Evolutionary conservation across 2,329 filamentous ascomycete genomes (phyloP), one percentile per base, ranked within the genome.

Genomic region (Ophiobolus disseminans): DNA sequence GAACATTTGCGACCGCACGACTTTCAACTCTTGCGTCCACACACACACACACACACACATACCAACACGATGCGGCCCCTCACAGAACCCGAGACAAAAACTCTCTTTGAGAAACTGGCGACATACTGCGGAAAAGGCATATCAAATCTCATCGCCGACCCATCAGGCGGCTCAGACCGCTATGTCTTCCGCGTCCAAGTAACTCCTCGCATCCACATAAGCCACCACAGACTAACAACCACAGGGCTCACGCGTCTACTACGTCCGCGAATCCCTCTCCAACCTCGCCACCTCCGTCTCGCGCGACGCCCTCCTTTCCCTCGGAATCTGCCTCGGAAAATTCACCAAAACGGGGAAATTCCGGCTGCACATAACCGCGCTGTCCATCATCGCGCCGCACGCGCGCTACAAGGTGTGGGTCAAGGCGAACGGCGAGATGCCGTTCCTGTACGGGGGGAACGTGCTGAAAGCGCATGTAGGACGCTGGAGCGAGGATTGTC

Each of bases 271-370:
- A 56, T 91, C 89, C 1, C 83, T 97, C 50, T 92, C 93, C 53
- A 97, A 97, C 74, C 80, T 97, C 30, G 92, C 94, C 23, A 95
- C 90, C 4, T 91, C 88, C 17, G 85, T 97, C 57, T 83, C 89
- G 28, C 86, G 91, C 62, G 87, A 90, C 60, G 88, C 87, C 69
- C 83, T 97, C 1, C 83, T 97, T 41, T 92, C 88, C 0, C 79
- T 96, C n/a, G 93, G 93, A 20, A 93, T 88, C 19, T 97, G 92
- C 71, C 77, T 97, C 10, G 91, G 91, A 67, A 96, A 97, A 73
- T 95, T 97, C 78, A 97, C 92, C 54, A 97, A 97, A 80, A 90
- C 91, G 4, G 91, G 91, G 56, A 97, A 97, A 75, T 97, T 99
- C 79, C 82, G 93, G 43, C 81, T 99, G 45, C 92, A 97, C 78